Evolutionary conservation across 441 rosid species (phyloP), one percentile per base, ranked within the genome.

Genomic region (Brassica balearica): DNA sequence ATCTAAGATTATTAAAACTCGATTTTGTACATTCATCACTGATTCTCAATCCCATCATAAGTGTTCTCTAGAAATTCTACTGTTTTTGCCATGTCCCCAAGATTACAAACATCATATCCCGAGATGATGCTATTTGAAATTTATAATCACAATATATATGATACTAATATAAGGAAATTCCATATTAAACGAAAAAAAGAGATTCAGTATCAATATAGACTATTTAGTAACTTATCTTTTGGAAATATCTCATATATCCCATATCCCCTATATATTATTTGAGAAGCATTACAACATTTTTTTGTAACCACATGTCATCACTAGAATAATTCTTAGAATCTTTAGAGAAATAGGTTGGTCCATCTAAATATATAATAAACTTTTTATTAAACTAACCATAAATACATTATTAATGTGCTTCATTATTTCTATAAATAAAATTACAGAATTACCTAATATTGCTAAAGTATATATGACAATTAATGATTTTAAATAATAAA

Each of bases 41-140:
- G 75, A 77, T 48, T 12, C 8, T 69, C 14, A 64, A 32, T 2
- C 27, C 53, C 32, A 56, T 71, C 55, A 70, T 41, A 53, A 4
- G 32, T 65, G 68, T 25, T 64, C 65, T 77, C 70, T 69, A 22
- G 58, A 77, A 77, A 71, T 71, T 65, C 59, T 77, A 23, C 61
- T 56, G 76, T 77, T 71, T 77, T 64, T 23, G 29, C 36, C 3
- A 11, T 77, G 72, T 71, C 76, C 61, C 81, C 71, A 70, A 38
- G 60, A 77, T 77, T 65, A 41, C 76, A 77, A 71, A 65, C 76
- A 77, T 65, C 65, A 51, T 53, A 71, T 77, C 76, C 32, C 59
- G 8, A 15, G 20, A 53, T 53, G 59, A 53, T 53, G 6, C 59
- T 15, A 14, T 53, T 53, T 53, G 59, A 53, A 53, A 53, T 6